Conservation (phyloP, 2,329 filamentous ascomycete species). For the Raffaelea deltoideospora region DNA sequence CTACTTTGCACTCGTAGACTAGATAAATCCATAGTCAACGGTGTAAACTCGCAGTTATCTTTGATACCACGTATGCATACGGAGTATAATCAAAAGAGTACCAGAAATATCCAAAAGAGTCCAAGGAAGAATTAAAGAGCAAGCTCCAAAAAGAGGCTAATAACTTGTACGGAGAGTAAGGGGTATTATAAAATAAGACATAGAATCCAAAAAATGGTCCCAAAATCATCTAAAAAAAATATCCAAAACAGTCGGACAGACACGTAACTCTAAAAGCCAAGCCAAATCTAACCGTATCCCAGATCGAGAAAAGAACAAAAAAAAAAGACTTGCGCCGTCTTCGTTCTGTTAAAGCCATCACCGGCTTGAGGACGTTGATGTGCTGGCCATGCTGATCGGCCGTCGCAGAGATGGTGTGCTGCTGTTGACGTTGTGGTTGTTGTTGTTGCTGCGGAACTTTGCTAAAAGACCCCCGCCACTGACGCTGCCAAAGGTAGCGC, state of each 20-base stretch:
- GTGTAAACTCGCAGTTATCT: too few species aligned
- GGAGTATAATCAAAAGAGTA: too few species aligned
- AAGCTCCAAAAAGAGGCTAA: too few species aligned
- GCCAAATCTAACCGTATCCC: not conserved
- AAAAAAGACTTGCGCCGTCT: not conserved
- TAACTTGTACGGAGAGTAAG: too few species aligned
- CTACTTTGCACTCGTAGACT: too few species aligned
- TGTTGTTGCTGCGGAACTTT: constrained; percentile 5
- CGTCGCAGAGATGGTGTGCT: constrained; percentile 1
- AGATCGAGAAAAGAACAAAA: not conserved
- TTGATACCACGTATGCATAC: too few species aligned
- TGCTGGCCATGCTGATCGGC: constrained; percentile 7
- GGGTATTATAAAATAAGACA: not conserved
- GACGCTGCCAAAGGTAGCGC: not conserved
- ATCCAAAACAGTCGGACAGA: not conserved
- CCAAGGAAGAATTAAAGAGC: too few species aligned
- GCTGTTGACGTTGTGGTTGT: not conserved
- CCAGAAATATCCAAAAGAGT: too few species aligned
- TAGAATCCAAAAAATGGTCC: not conserved
- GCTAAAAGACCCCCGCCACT: constrained; percentile 5
- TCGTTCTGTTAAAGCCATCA: too few species aligned
- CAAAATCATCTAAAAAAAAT: too few species aligned
- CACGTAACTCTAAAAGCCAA: too few species aligned
- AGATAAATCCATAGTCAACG: too few species aligned
- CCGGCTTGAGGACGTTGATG: constrained; percentile 7